Base-by-base conservation (phyloP, 352 stramenopile species). In the Phytophthora ramorum region DNA sequence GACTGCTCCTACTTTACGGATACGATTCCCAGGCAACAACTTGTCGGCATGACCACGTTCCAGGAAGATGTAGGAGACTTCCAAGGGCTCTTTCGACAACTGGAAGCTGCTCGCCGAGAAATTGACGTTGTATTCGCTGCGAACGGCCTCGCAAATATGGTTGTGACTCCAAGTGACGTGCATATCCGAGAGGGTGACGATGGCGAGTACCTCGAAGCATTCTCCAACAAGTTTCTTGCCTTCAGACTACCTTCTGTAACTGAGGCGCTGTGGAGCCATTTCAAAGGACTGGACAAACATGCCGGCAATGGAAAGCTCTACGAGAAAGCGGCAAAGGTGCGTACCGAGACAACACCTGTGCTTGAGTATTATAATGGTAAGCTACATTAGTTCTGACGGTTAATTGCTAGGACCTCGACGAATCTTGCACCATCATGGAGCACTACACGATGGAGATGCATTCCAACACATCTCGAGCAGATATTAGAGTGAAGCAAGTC, bases 401-500 rank as follows among this genome's bases (percentile, higher is more conserved):
- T 40, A n/a, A 40, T 40, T 40, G 34, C 12, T 34, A 71, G 63
- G 66, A 49, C 32, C 63, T 71, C 20, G 63, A 67, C 12, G 62
- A 45, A 0, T 58, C 63, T 4, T 60, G 70, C 49, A 76, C 69
- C 4, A 58, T 76, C 20, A 67, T 67, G n/a, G 59, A 77, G 37
- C 58, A 71, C 50, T 71, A 68, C 43, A 61, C 60, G 0, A 71
- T 71, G 49, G 65, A 77, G 19, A 43, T 74, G 24, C 60, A 58
- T 24, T 58, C 69, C 6, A 75, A 77, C 37, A 58, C 53, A 0
- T 60, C 55, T 2, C 55, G 54, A 9, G 64, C 52, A 3, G 64
- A 80, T 43, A 80, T 89, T 41, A 61, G 70, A 20, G 66, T 84
- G 10, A 73, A 83, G 62, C 75, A 87, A 45, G 73, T 90, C 43